Evolutionary conservation across 306 rosid genomes (phyloP).

Genomic region (Prunus persica): DNA sequence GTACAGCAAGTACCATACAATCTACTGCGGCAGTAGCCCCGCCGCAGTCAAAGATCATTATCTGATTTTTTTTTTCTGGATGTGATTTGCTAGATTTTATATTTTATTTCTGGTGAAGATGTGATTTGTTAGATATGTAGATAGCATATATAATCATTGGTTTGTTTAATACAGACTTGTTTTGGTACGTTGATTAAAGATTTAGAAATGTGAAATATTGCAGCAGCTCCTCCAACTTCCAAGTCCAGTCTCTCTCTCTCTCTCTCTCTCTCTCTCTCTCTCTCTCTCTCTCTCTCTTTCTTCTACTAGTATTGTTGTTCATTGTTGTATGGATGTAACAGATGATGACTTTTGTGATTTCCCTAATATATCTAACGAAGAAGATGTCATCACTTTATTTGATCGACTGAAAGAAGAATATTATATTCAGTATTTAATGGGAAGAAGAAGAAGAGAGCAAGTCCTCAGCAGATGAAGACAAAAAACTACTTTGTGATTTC

Average conservation of each 20-base stretch:
- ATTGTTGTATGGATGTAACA: no score
- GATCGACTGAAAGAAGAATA: no score
- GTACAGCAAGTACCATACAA: background rate
- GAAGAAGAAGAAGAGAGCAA: no score
- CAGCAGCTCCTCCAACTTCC: no score
- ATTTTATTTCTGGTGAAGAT: background rate
- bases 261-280: no score
- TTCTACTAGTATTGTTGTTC: no score
- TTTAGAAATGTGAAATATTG: background rate
- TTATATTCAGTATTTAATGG: no score
- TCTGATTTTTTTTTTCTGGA: slow-evolving; percentile 3
- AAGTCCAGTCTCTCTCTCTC: no score
- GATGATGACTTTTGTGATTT: background rate
- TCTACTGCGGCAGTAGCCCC: background rate
- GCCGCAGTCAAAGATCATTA: background rate
- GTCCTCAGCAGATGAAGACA: background rate
- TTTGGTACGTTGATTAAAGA: background rate
- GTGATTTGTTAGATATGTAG: slow-evolving; percentile 2
- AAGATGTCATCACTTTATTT: background rate
- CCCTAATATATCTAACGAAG: background rate
- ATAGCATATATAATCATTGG: background rate
- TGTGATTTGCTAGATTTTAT: background rate
- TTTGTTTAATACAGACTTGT: background rate
- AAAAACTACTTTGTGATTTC: slow-evolving; percentile 1
- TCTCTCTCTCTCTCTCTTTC: no score